Percentiles rank a stretch among this genome's conserved stretches.
Evolutionary conservation across 164 flowering plant genomes (phyloP).

Genomic region (Malania oleifera): DNA sequence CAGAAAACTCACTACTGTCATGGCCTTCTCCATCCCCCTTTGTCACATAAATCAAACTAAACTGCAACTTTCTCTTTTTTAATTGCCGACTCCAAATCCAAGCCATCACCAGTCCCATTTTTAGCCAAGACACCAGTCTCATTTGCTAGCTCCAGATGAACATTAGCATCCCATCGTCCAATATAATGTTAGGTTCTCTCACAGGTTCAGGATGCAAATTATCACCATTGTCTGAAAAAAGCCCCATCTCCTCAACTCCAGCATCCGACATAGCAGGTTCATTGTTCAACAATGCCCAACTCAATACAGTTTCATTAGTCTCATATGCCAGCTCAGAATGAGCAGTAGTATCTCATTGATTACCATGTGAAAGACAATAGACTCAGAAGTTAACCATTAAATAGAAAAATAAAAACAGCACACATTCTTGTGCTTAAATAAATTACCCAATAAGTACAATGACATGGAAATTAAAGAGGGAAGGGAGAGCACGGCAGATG

Average conservation of each 20-base stretch:
- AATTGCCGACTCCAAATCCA: background rate
- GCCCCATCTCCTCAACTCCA: conserved; percentile 10
- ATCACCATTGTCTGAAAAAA: background rate
- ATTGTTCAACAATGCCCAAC: conserved; percentile 17
- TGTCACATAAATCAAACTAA: background rate
- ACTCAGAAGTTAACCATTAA: too few species aligned
- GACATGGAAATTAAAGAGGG: too few species aligned
- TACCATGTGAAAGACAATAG: too few species aligned
- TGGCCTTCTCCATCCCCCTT: conserved; percentile 20
- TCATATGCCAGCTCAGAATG: too few species aligned
- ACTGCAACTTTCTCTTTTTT: conserved; percentile 10
- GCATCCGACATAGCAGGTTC: conserved; percentile 6
- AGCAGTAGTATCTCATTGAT: too few species aligned
- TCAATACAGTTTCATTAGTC: too few species aligned
- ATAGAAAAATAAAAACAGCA: too few species aligned
- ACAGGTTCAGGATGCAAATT: background rate
- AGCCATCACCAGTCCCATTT: conserved; percentile 2
- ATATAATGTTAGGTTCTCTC: conserved; percentile 2
- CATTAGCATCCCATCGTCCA: background rate
- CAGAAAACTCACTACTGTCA: conserved; percentile 41
- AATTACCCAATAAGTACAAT: too few species aligned
- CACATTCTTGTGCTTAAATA: too few species aligned
- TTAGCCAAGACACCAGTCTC: conserved; percentile 1
- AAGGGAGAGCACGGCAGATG: too few species aligned
- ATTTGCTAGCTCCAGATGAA: background rate